Evolutionary conservation across 179 eudicot species (phyloP).

Genomic region (Pouteria campechiana): DNA sequence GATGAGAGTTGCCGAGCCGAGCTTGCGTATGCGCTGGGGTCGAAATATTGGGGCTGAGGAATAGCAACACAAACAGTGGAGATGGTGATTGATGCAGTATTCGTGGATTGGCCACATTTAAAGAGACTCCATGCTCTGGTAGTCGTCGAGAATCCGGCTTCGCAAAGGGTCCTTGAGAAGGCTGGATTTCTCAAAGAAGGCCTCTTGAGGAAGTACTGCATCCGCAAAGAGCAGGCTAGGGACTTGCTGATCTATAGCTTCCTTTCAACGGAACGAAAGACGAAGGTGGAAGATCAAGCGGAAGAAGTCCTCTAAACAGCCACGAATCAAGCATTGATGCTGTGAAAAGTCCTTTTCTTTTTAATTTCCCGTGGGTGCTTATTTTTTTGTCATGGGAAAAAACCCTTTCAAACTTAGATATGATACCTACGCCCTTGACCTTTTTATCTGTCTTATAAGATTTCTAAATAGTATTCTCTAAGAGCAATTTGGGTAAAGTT

Average conservation of each 20-base stretch:
- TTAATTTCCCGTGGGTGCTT: too few relatives aligned
- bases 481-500: too few relatives aligned
- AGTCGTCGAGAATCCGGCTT: slow-evolving; percentile 21
- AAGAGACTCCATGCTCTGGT: slow-evolving; percentile 32
- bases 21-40: slow-evolving; percentile 28
- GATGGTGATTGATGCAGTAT: slow-evolving; percentile 15
- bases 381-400: too few relatives aligned
- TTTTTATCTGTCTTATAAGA: too few relatives aligned
- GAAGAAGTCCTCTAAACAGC: too few relatives aligned
- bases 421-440: too few relatives aligned
- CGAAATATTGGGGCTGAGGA: slow-evolving; percentile 40
- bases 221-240: slow-evolving; percentile 9
- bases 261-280: slow-evolving; percentile 1
- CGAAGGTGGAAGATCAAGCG: too few relatives aligned
- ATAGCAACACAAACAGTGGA: slow-evolving; percentile 25
- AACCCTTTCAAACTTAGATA: too few relatives aligned
- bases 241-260: slow-evolving; percentile 11
- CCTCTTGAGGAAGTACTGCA: slow-evolving; percentile 23
- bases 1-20: slow-evolving; percentile 16
- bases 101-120: slow-evolving; percentile 24
- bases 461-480: too few relatives aligned
- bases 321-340: too few relatives aligned
- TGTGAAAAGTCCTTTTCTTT: too few relatives aligned
- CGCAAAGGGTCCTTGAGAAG: slow-evolving; percentile 32
- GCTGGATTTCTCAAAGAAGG: slow-evolving; percentile 28